Base-by-base conservation (phyloP, 129 eudicot species). In the Lactuca saligna region DNA sequence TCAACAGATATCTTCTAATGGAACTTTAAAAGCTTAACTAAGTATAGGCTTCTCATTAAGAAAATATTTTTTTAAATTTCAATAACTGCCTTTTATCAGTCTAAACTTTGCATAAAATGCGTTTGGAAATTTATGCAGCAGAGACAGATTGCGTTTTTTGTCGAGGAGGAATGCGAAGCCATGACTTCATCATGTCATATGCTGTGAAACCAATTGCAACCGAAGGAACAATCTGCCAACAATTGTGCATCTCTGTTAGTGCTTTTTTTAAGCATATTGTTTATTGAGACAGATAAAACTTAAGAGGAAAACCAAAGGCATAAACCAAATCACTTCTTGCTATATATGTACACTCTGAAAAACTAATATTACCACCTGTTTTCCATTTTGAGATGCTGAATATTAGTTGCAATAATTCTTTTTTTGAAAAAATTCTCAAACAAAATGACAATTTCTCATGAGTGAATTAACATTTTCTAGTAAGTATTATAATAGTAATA, bases 171-270 rank as follows among this genome's bases (percentile, higher is more conserved):
- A 93, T 77, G 13, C 63, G 69, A 5, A 93, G 88, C 95, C 89
- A 87, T 25, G 83, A 67, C 78, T 93, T 93, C 98, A 93, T 93
- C 80, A 70, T 73, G 72, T 93, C 98, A 71, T 93, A 88, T 15
- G 90, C 87, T 3, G 96, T 93, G 75, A 93, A 93, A 72, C 98
- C 98, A 54, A 93, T 89, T n/a, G 98, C 98, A 63, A 89, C 96
- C 0, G 98, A 93, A 15, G 98, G 98, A 54, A 93, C 98, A 70
- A 93, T 86, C 96, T 90, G 86, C 34, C 34, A 76, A 41, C 66
- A 79, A 65, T 69, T 11, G 10, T 14, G 1, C 29, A 44, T 17
- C 57, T 5, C 4, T n/a, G 57, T 76, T 34, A 76, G 70, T 33
- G 1, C 1, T 25, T 25, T 25, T 25, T 25, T 25, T 20, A 20